phyloP scores from a whole-genome alignment of 2,329 filamentous ascomycete genomes.

The Exophiala mesophila region DNA sequence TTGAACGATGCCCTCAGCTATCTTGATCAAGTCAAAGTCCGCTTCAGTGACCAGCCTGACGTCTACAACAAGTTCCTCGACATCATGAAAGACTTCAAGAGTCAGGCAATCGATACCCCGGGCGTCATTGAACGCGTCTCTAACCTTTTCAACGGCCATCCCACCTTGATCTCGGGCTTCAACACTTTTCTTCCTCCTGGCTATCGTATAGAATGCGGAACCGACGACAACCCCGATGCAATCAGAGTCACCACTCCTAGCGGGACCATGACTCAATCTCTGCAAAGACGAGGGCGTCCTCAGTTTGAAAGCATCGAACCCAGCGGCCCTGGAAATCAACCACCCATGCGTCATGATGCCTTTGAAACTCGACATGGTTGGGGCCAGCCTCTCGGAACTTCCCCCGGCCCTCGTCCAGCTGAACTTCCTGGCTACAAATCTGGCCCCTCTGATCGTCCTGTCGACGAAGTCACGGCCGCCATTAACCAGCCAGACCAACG shows the following conservation, averaged over 20 bases:
- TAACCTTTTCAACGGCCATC: slow-evolving; percentile 90
- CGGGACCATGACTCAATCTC: slow-evolving; percentile 91
- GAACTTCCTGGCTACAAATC: slow-evolving; percentile 23
- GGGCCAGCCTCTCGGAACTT: slow-evolving; percentile 26
- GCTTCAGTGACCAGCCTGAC: slow-evolving; percentile 93
- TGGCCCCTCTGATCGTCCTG: slow-evolving; percentile 10
- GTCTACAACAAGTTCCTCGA: slow-evolving; percentile 96
- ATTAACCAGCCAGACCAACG: slow-evolving; percentile 25
- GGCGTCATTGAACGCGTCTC: slow-evolving; percentile 97
- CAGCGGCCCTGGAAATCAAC: slow-evolving; percentile 22
- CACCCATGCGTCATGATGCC: slow-evolving; percentile 16
- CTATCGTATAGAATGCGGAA: slow-evolving; percentile 93
- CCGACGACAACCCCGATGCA: slow-evolving; percentile 88
- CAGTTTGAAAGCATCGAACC: slow-evolving; percentile 25
- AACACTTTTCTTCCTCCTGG: slow-evolving; percentile 96
- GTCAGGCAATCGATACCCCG: slow-evolving; percentile 94
- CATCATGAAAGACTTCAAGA: slow-evolving; percentile 99
- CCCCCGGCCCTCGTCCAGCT: slow-evolving; percentile 28
- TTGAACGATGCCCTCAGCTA: slow-evolving; percentile 85
- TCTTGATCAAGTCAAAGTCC: slow-evolving; percentile 95
- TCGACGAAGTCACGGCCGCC: slow-evolving; percentile 16
- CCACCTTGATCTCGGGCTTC: slow-evolving; percentile 92
- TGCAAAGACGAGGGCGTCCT: slow-evolving; percentile 47
- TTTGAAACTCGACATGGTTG: slow-evolving; percentile 24
- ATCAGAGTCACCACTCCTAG: slow-evolving; percentile 96